A percentile compares a stretch with the other conserved stretches of the same genome.
phyloP scores from a whole-genome alignment of 331 rosid genomes.

The Saraca asoca region DNA sequence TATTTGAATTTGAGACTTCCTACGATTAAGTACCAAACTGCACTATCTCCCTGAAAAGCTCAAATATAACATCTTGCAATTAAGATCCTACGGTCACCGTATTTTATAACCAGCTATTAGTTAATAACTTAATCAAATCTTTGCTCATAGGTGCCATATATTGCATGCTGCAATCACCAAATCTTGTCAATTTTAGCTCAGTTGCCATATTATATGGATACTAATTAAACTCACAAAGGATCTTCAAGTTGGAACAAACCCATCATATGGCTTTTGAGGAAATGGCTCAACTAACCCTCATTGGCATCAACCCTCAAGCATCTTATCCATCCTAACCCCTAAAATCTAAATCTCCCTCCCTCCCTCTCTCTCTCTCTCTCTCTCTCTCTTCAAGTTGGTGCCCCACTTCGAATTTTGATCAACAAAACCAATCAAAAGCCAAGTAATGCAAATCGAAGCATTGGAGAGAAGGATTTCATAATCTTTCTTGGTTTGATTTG shows the following conservation, averaged over 20 bases:
- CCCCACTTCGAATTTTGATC: slow-evolving; percentile 54
- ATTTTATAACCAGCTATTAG: too few species aligned
- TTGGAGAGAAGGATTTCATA: slow-evolving; percentile 12
- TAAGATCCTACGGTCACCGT: too few species aligned
- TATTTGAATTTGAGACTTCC: too few species aligned
- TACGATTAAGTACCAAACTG: too few species aligned
- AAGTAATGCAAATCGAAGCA: slow-evolving; percentile 1
- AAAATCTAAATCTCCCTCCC: background rate
- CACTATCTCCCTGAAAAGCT: too few species aligned
- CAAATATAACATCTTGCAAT: too few species aligned
- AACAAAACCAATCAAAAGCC: slow-evolving; percentile 42
- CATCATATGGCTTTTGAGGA: slow-evolving; percentile 25
- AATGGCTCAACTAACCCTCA: slow-evolving; percentile 43
- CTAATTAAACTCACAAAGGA: slow-evolving; percentile 15
- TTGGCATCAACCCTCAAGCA: slow-evolving; percentile 32
- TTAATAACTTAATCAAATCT: too few species aligned
- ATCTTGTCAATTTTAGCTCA: background rate
- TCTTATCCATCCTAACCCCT: background rate
- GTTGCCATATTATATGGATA: background rate
- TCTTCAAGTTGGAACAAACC: slow-evolving; percentile 14
- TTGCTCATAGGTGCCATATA: too few species aligned
- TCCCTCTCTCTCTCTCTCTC: background rate
- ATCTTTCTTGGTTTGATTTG: slow-evolving; percentile 30
- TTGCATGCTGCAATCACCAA: background rate
- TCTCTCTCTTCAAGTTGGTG: slow-evolving; percentile 42